phyloP scores from a whole-genome alignment of 129 eudicot species.

The Escallonia herrerae region DNA sequence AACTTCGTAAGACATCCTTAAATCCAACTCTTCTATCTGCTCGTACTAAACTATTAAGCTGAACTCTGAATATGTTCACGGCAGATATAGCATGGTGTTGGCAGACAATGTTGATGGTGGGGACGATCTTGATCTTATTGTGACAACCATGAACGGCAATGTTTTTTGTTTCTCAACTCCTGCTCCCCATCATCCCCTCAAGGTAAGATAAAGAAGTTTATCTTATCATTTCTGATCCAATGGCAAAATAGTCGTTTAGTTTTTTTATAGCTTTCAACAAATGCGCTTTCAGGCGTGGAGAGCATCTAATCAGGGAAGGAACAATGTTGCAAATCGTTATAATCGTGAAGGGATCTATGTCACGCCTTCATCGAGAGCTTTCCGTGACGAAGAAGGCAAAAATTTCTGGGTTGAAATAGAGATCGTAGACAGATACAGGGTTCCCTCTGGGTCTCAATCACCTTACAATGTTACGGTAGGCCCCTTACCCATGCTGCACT shows the following conservation, averaged over 20 bases:
- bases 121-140: constrained; percentile 97
- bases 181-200: constrained; percentile 90
- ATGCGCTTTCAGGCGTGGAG: constrained; percentile 70
- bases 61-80: constrained; percentile 10
- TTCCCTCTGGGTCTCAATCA: constrained; percentile 89
- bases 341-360: constrained; percentile 83
- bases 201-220: constrained; percentile 40
- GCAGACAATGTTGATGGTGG: constrained; percentile 99
- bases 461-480: constrained; percentile 96
- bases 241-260: neutral
- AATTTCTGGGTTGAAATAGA: constrained; percentile 91
- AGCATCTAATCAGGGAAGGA: constrained; percentile 83
- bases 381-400: constrained; percentile 98
- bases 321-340: constrained; percentile 62
- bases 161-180: constrained; percentile 98
- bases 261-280: neutral
- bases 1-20: constrained; percentile 72
- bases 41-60: constrained; percentile 1
- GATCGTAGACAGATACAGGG: constrained; percentile 81
- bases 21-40: constrained; percentile 10
- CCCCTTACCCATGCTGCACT: neutral
- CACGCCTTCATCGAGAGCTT: constrained; percentile 82
- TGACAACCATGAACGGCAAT: constrained; percentile 97
- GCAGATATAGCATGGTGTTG: constrained; percentile 99
- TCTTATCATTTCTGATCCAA: neutral